phyloP scores from a whole-genome alignment of 495 filamentous ascomycete species.

The Aspergillus indologenus region DNA sequence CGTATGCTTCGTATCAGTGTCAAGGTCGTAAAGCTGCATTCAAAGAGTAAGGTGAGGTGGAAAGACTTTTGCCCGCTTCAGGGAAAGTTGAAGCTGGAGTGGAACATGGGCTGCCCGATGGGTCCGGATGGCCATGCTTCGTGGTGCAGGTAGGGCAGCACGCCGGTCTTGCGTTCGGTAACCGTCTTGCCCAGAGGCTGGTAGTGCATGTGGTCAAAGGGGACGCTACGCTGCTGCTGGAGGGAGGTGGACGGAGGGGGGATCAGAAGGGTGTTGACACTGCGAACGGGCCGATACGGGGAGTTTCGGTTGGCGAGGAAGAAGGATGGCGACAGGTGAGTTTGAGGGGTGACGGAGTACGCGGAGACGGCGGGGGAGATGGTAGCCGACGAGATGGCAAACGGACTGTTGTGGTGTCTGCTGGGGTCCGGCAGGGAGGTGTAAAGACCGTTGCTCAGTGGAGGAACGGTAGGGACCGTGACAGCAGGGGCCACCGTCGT shows the following conservation, averaged over 20 bases:
- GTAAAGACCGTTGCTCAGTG: constrained; percentile 35
- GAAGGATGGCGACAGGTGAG: constrained; percentile 59
- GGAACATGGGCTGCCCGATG: constrained; percentile 36
- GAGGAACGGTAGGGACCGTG: constrained; percentile 41
- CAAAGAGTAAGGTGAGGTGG: too few species aligned
- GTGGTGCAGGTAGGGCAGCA: constrained; percentile 68
- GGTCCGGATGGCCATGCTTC: constrained; percentile 44
- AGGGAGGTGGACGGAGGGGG: constrained; percentile 81
- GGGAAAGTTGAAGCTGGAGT: constrained; percentile 39
- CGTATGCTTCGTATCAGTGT: constrained; percentile 25
- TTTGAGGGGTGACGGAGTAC: constrained; percentile 47
- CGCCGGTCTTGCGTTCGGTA: constrained; percentile 73
- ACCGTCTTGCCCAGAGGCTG: constrained; percentile 77
- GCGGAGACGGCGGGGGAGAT: constrained; percentile 42
- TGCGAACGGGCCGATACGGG: constrained; percentile 86
- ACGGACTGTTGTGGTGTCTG: constrained; percentile 38
- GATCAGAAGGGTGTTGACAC: constrained; percentile 83
- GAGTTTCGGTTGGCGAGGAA: constrained; percentile 67
- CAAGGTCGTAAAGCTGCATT: constrained; percentile 14
- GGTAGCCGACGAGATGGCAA: constrained; percentile 34
- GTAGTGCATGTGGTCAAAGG: constrained; percentile 90
- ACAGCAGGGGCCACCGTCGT: constrained; percentile 10
- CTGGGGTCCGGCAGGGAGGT: constrained; percentile 52
- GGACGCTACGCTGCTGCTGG: constrained; percentile 61
- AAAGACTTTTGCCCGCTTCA: constrained; percentile 7